Base-by-base conservation (phyloP, 2,329 filamentous ascomycete species). In the Alternaria rosae region DNA sequence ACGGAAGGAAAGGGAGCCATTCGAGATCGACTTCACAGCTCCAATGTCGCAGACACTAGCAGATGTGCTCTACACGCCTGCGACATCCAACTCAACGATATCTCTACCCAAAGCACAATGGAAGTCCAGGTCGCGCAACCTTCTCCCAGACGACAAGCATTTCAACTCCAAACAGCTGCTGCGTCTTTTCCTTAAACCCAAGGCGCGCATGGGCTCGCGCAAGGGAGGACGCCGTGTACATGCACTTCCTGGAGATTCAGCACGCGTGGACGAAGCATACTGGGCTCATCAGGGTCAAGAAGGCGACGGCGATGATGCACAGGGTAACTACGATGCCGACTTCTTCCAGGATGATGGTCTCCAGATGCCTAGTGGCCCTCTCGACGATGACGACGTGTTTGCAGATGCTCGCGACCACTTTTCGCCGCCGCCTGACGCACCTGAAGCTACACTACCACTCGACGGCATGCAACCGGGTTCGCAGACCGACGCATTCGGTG, bases 71-170 rank as follows among this genome's bases (percentile, higher is more conserved):
- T 94, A 94, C 79, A 95, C 91, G 0, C 89, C 90, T 61, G 93
- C 94, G 7, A 86, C 89, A 17, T 92, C 90, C 54, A 96, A 93
- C 76, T 87, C 91, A 5, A 86, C 89, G 41, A 97, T 98, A 69
- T 92, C 89, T 48, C 79, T 99, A 69, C 91, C 94, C 17, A 97
- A 97, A 82, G 92, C 94, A 69, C 93, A 98, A 79, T 96, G 94
- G 93, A 95, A 92, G 78, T 95, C 92, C 41, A 97, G 97, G 80
- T 93, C 91, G 2, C 88, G 93, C 51, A 97, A 99, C 76, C 86
- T 99, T 4, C 88, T 99, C 5, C 94, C 96, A 3, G 95, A 99
- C 74, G 95, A 99, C 81, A 97, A 97, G 80, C 94, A 98, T 78
- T 98, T 99, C 83, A 97, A 94, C 82, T 98, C 94, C 9, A 92